Base-by-base conservation (phyloP, 306 rosid genomes). In the Luffa acutangula region DNA sequence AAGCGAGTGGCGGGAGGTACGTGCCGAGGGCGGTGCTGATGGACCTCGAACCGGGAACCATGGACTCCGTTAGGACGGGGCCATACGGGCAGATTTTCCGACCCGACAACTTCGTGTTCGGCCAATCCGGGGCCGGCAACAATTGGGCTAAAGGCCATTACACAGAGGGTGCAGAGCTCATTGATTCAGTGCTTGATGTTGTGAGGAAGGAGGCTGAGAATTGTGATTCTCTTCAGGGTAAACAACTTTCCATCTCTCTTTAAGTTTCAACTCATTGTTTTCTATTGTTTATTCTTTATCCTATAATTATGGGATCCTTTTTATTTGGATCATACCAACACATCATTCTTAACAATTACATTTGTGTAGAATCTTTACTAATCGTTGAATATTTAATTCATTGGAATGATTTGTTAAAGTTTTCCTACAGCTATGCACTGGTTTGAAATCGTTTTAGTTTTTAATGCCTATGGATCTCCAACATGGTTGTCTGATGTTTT, bases 21-120 rank as follows among this genome's bases (percentile, higher is more conserved):
- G 97, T 91, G 81, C 97, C 97, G 2, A 72, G 97, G 9, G 97
- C 92, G 17, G 97, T 91, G 85, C 83, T 89, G 4, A 89, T 91
- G 93, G 97, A 91, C 82, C 92, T 91, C 14, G 97, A 91, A 45
- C 97, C 97, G 0, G 97, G 97, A 18, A 91, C 97, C 79, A 91
- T 91, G 92, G 97, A 89, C 3, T 82, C 90, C 9, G 63, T 86
- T 74, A 84, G 93, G 10, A 79, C 89, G 0, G 91, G 93, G 0
- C 92, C 90, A 2, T 88, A 89, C 2, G 93, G 97, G 15, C 91
- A 85, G 90, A 88, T 89, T 79, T 91, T 91, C 81, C 82, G 96
- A 17, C 96, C 92, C 0, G 96, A 89, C 46, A 91, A 89, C 88
- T 88, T 91, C 12, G 88, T 89, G 9, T 91, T 89, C 53, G 96